Conservation (phyloP, 345 rosid genomes). For the Balakata baccata region DNA sequence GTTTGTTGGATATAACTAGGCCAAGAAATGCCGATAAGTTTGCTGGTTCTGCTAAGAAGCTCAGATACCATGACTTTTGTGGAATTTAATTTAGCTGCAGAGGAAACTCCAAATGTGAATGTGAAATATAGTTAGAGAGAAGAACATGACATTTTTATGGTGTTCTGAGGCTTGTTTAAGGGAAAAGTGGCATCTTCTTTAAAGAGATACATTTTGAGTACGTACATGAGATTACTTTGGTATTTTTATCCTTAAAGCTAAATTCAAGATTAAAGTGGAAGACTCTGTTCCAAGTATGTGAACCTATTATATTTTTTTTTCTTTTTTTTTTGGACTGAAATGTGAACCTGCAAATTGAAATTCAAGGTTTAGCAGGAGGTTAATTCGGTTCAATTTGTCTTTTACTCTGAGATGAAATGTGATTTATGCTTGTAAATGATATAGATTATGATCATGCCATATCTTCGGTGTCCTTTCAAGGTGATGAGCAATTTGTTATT, state of each 20-base stretch:
- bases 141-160: not conserved
- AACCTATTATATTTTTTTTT: not conserved
- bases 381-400: not conserved
- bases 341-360: not conserved
- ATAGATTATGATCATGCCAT: not conserved
- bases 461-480: not conserved
- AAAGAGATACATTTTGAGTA: not conserved
- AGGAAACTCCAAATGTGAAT: not conserved
- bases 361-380: not conserved
- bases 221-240: not conserved
- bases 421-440: not conserved
- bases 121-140: not conserved
- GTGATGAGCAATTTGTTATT: not conserved
- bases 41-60: not conserved
- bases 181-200: not conserved
- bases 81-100: not conserved
- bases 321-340: no score
- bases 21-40: not conserved
- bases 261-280: not conserved
- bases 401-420: not conserved
- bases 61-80: not conserved
- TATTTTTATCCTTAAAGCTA: not conserved
- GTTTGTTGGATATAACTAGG: no score
- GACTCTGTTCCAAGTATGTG: not conserved
- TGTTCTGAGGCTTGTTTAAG: not conserved